A percentile compares a stretch with the other conserved stretches of the same genome.
These are phyloP conservation scores for Lecanoromycetidae sp. DNA, from an alignment of 2,329 filamentous ascomycete species.

Conservation along the genomic window DNA sequence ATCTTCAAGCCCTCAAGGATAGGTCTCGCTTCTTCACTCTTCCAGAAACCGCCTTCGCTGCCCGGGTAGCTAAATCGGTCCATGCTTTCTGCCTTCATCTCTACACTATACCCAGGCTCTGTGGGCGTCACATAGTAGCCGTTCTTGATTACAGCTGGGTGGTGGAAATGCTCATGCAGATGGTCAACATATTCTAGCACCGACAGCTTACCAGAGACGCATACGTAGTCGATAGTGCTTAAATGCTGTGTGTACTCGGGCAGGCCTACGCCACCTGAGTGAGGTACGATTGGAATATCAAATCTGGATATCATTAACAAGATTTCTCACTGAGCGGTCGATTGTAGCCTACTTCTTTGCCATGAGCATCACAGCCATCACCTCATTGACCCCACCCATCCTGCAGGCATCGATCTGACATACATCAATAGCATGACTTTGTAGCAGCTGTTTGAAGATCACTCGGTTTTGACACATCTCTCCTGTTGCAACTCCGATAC, in stretches of 20 bases:
- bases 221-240: constrained; percentile 85
- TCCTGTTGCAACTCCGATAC: constrained; percentile 76
- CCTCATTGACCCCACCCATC: constrained; percentile 82
- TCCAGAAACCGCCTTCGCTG: constrained; percentile 40
- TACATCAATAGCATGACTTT: constrained; percentile 68
- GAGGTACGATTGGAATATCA: constrained; percentile 53
- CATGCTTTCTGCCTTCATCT: constrained; percentile 88
- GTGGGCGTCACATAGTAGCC: constrained; percentile 80
- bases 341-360: constrained; percentile 73
- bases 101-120: constrained; percentile 76
- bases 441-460: constrained; percentile 83
- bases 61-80: constrained; percentile 66
- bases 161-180: constrained; percentile 81
- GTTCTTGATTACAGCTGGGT: constrained; percentile 67
- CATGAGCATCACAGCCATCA: constrained; percentile 77
- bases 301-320: neutral
- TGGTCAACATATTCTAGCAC: constrained; percentile 89
- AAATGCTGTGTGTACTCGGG: constrained; percentile 92
- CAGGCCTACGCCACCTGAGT: constrained; percentile 79
- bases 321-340: too few relatives aligned
- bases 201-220: constrained; percentile 66
- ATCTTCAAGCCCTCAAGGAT: too few relatives aligned
- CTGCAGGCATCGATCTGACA: constrained; percentile 87
- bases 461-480: constrained; percentile 96
- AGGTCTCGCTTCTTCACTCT: neutral